phyloP scores from a whole-genome alignment of 352 stramenopile species.

The Globisporangium megalacanthum region DNA sequence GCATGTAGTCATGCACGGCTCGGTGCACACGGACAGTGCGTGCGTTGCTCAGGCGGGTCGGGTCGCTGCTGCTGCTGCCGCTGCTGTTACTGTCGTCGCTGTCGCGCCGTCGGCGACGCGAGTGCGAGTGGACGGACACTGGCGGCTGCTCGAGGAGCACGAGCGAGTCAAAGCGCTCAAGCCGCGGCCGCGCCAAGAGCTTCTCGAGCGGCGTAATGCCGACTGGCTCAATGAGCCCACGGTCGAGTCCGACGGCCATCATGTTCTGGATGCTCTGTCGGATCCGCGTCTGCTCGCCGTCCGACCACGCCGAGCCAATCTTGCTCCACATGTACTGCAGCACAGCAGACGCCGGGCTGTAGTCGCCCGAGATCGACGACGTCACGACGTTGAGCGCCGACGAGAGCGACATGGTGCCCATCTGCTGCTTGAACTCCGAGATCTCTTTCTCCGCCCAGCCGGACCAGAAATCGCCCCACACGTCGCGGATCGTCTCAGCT shows the following conservation, averaged over 20 bases:
- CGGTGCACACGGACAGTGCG: slow-evolving; percentile 68
- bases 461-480: slow-evolving; percentile 86
- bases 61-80: slow-evolving; percentile 39
- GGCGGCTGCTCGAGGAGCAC: slow-evolving; percentile 54
- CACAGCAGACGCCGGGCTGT: slow-evolving; percentile 63
- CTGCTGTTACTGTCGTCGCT: slow-evolving; percentile 51
- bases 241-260: slow-evolving; percentile 74
- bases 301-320: slow-evolving; percentile 72
- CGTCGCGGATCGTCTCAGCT: slow-evolving; percentile 73
- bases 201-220: slow-evolving; percentile 73
- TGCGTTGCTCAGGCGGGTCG: slow-evolving; percentile 49
- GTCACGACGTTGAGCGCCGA: slow-evolving; percentile 74
- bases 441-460: slow-evolving; percentile 84
- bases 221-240: slow-evolving; percentile 55
- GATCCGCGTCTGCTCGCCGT: slow-evolving; percentile 80
- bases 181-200: slow-evolving; percentile 48
- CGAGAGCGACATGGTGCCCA: slow-evolving; percentile 68
- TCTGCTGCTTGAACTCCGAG: slow-evolving; percentile 70
- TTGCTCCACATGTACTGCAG: slow-evolving; percentile 84
- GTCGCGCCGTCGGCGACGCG: slow-evolving; percentile 45
- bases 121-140: slow-evolving; percentile 39
- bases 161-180: slow-evolving; percentile 69
- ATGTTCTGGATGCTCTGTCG: slow-evolving; percentile 86
- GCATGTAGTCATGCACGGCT: slow-evolving; percentile 75
- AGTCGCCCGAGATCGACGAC: slow-evolving; percentile 75